Evolutionary conservation across 805 yeast species (phyloP), one percentile per base, ranked within the genome.

Genomic region (Candida taoyuanica): DNA sequence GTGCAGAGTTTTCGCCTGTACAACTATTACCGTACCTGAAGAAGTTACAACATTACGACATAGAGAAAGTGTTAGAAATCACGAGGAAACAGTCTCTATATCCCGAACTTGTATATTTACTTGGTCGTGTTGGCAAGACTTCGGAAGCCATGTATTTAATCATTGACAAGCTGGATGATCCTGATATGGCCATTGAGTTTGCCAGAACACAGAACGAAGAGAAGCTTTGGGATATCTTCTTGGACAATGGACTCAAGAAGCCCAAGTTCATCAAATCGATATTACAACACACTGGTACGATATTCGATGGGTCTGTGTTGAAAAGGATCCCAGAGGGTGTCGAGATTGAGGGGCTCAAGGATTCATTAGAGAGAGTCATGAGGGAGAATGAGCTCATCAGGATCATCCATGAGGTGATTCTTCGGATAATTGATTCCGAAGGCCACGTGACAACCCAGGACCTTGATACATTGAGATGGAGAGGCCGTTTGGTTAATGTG

Each of bases 51-150:
- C 76, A 81, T 48, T 84, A 82, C 55, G 74, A 84, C 44, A 74
- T 88, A 30, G 83, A 78, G 29, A 49, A 56, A 23, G 95, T 96
- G 0, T 74, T 89, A n/a, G 59, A 63, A 12, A 57, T 81, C 1
- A 85, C 95, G 51, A 78, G 78, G 43, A 42, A 56, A 9, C 63
- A 69, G 17, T 68, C 69, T 1, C 69, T 73, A 29, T 70, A 69
- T 29, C 76, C 81, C 29, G 98, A 91, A 52, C 66, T 88, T 29
- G 95, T 93, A 0, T 88, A 77, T 52, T 60, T 93, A 21, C 70
- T 86, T 44, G 94, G 95, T 5, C 76, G 78, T 50, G 79, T 85
- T 18, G 98, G 98, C 1, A 84, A 85, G 48, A 77, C 80, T 40
- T 72, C 71, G 44, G 73, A 76, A 44, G 98, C 98, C 0, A 62